A percentile compares a stretch with the other conserved stretches of the same genome.
These are phyloP conservation scores for Fusarium papillatum DNA, from an alignment of 2,329 filamentous ascomycete species.

Conservation along the genomic window DNA sequence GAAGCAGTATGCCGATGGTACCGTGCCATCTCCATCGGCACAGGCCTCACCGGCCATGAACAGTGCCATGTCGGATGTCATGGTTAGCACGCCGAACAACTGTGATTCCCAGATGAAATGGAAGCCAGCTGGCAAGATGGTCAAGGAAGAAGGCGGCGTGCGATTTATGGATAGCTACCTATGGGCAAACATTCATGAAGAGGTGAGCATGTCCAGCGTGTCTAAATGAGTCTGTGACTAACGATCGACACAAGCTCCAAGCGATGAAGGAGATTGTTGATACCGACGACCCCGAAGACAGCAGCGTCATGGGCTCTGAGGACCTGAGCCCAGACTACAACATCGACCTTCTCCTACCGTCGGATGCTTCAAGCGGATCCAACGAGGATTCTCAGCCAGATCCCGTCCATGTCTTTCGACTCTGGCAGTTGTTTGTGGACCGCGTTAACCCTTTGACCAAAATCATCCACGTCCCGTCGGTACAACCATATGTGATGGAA, in stretches of 20 bases:
- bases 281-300: conserved; percentile 61
- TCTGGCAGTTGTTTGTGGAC: conserved; percentile 83
- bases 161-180: conserved; percentile 71
- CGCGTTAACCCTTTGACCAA: conserved; percentile 83
- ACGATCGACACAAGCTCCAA: conserved; percentile 57
- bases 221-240: background rate
- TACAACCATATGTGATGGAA: conserved; percentile 76
- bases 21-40: conserved; percentile 43
- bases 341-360: conserved; percentile 62
- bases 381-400: conserved; percentile 72
- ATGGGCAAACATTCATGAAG: conserved; percentile 67
- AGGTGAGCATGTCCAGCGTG: conserved; percentile 57
- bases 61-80: conserved; percentile 42
- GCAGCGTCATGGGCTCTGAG: conserved; percentile 62
- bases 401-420: conserved; percentile 74
- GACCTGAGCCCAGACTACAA: conserved; percentile 65
- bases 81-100: conserved; percentile 42
- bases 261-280: conserved; percentile 73
- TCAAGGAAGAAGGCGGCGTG: conserved; percentile 67
- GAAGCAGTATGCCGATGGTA: conserved; percentile 66
- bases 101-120: conserved; percentile 53
- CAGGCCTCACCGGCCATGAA: conserved; percentile 35
- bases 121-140: conserved; percentile 65
- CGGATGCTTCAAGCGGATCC: conserved; percentile 54
- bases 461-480: conserved; percentile 77